phyloP scores from a whole-genome alignment of 768 basidiomycete genomes.

The Erythrobasidium yunnanense region DNA sequence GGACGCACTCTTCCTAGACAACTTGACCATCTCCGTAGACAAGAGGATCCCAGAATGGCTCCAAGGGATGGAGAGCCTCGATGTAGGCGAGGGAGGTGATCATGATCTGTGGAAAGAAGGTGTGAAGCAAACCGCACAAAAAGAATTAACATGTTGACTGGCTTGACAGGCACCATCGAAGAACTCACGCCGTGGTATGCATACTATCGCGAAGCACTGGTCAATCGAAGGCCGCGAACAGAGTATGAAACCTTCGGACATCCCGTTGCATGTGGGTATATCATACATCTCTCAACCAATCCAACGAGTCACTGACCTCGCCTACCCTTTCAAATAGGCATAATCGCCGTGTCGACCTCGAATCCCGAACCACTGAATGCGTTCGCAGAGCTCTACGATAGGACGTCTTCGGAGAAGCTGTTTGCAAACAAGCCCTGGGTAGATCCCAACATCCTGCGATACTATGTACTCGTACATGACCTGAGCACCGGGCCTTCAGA shows the following conservation, averaged over 20 bases:
- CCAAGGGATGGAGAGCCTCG: background rate
- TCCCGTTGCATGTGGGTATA: conserved; percentile 37
- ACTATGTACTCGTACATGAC: conserved; percentile 39
- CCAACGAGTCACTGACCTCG: background rate
- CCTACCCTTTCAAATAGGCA: background rate
- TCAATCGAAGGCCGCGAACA: conserved; percentile 29
- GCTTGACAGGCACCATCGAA: conserved; percentile 26
- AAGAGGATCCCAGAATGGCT: conserved; percentile 24
- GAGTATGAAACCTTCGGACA: conserved; percentile 38
- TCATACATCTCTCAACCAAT: background rate
- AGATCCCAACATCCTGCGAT: conserved; percentile 35
- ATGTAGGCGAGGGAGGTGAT: conserved; percentile 18
- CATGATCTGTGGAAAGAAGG: conserved; percentile 19
- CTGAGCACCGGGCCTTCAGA: conserved; percentile 28
- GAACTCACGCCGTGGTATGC: conserved; percentile 38
- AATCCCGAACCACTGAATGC: conserved; percentile 39
- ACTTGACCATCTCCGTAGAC: conserved; percentile 4
- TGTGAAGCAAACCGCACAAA: background rate
- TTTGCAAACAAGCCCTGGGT: conserved; percentile 31
- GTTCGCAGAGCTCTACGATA: conserved; percentile 37
- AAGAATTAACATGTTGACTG: background rate
- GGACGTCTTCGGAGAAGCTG: conserved; percentile 30
- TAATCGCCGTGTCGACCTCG: conserved; percentile 38
- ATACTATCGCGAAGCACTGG: conserved; percentile 29
- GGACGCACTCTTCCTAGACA: conserved; percentile 24